Evolutionary conservation across 352 stramenopile genomes (phyloP).

Genomic region (Thalassiosira livingstoniorum): DNA sequence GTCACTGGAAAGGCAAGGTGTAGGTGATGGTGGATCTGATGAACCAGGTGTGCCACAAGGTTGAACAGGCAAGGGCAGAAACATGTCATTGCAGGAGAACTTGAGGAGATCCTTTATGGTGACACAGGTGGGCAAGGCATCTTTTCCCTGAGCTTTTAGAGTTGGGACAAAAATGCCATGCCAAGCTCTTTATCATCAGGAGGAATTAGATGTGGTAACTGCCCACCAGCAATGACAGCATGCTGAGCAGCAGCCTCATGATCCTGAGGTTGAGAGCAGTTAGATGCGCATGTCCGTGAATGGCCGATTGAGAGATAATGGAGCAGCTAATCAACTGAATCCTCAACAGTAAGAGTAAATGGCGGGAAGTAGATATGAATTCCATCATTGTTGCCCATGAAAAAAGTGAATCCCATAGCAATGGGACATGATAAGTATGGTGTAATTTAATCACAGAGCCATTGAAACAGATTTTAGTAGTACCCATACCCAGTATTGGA

Average conservation of each 20-base stretch:
- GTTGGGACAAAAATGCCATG: too few relatives aligned
- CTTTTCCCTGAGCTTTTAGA: too few relatives aligned
- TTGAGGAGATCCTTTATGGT: background rate
- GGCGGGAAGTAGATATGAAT: background rate
- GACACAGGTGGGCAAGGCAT: too few relatives aligned
- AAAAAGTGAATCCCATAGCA: background rate
- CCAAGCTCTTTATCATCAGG: too few relatives aligned
- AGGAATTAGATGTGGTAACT: too few relatives aligned
- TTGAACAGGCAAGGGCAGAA: background rate
- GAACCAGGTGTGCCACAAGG: background rate
- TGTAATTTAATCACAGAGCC: background rate
- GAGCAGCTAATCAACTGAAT: background rate
- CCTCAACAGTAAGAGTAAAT: background rate
- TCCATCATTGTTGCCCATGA: background rate
- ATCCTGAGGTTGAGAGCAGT: background rate
- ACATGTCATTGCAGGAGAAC: background rate
- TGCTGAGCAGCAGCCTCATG: background rate
- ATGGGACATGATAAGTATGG: background rate
- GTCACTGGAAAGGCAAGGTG: too few relatives aligned
- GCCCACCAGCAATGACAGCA: too few relatives aligned
- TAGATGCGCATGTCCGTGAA: background rate
- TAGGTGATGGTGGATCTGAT: background rate
- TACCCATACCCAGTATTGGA: background rate
- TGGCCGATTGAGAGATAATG: background rate
- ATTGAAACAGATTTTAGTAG: background rate